A percentile compares a stretch with the other conserved stretches of the same genome.
phyloP scores from a whole-genome alignment of 192 early-diverging fungal species.

The Linderina pennispora region DNA sequence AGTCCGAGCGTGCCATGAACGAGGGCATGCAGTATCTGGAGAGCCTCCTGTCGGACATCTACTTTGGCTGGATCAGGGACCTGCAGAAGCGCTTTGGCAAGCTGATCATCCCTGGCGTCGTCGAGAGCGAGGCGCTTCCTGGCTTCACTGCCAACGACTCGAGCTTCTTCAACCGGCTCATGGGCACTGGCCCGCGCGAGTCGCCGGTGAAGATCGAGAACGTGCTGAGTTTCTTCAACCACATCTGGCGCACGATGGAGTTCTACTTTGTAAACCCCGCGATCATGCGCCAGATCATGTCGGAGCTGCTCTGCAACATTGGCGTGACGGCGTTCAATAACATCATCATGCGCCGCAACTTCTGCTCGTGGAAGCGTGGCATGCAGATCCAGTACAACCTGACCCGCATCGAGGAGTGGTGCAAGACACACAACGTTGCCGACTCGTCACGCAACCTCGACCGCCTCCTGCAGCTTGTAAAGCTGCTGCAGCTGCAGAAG shows the following conservation, averaged over 20 bases:
- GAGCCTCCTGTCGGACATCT: constrained; percentile 87
- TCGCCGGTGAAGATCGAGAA: constrained; percentile 89
- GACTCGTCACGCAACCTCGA: constrained; percentile 89
- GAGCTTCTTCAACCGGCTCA: constrained; percentile 86
- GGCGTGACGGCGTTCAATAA: constrained; percentile 96
- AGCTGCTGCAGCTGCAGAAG: constrained; percentile 83
- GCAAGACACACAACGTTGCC: constrained; percentile 87
- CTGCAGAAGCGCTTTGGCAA: constrained; percentile 90
- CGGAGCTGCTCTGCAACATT: constrained; percentile 92
- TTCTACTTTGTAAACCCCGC: constrained; percentile 95
- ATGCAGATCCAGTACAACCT: constrained; percentile 99
- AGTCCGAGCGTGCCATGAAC: constrained; percentile 71
- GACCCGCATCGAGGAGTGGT: constrained; percentile 97
- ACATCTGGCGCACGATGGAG: constrained; percentile 91
- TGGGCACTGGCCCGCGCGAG: constrained; percentile 67
- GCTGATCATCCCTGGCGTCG: constrained; percentile 94
- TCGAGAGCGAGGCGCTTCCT: constrained; percentile 92
- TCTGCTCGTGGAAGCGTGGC: constrained; percentile 98
- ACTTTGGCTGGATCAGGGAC: constrained; percentile 98
- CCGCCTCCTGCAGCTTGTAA: constrained; percentile 93
- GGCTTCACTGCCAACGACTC: constrained; percentile 92
- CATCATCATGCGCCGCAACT: constrained; percentile 96
- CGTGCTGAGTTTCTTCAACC: constrained; percentile 87
- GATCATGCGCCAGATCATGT: constrained; percentile 89
- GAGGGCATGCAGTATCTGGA: constrained; percentile 88